Percentiles rank a stretch among this genome's conserved stretches.
Conservation (phyloP, 768 basidiomycete genomes). For the Amanita molliuscula region DNA sequence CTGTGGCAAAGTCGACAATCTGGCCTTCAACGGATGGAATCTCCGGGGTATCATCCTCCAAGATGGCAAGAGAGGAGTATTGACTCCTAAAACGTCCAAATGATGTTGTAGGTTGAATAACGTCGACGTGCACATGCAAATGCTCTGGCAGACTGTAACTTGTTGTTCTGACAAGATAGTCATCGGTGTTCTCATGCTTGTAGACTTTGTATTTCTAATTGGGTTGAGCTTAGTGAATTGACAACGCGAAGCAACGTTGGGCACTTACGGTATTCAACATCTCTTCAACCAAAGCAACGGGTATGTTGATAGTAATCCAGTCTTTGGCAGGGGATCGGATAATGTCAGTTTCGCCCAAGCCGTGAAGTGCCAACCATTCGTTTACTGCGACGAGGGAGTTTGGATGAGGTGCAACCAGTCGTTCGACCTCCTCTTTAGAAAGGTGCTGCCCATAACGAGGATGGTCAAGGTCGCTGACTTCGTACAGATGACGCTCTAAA, state of each 20-base stretch:
- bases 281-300: constrained; percentile 47
- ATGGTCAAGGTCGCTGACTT: constrained; percentile 47
- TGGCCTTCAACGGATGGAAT: constrained; percentile 13
- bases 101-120: constrained; percentile 62
- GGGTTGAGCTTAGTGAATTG: neutral
- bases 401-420: constrained; percentile 47
- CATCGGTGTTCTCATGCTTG: constrained; percentile 34
- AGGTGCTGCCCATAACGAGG: constrained; percentile 44
- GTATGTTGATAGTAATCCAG: constrained; percentile 53
- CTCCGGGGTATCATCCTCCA: constrained; percentile 9
- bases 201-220: constrained; percentile 39
- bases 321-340: constrained; percentile 50
- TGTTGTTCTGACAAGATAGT: constrained; percentile 49
- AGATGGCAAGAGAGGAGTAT: constrained; percentile 28
- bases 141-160: constrained; percentile 51
- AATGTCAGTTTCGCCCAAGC: constrained; percentile 36
- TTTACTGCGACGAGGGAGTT: constrained; percentile 43
- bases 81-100: constrained; percentile 42
- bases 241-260: neutral
- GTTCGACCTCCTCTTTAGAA: constrained; percentile 58
- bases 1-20: constrained; percentile 12
- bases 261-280: constrained; percentile 48
- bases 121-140: constrained; percentile 49
- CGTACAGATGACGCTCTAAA: constrained; percentile 40
- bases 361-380: constrained; percentile 50